A percentile compares a stretch with the other conserved stretches of the same genome.
Evolutionary conservation across 768 basidiomycete species (phyloP).

Genomic region (Boletus pseudo-olivaceus): DNA sequence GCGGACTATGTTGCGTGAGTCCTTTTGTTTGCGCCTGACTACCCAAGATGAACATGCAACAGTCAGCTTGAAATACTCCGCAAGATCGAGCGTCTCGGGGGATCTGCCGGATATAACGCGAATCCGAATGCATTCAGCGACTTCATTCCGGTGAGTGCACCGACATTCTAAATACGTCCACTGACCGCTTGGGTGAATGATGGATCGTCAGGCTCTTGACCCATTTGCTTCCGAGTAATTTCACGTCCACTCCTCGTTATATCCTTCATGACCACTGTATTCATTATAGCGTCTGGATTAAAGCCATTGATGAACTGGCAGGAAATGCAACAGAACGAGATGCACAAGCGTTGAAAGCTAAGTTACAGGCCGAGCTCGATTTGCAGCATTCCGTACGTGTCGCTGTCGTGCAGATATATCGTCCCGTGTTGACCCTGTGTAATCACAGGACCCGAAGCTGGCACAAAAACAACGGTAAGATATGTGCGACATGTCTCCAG

Average conservation of each 20-base stretch:
- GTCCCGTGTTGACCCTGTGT: background rate
- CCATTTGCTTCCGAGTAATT: background rate
- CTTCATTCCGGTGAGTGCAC: background rate
- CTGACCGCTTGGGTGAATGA: background rate
- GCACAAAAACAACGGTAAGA: constrained; percentile 2
- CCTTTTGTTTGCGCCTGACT: background rate
- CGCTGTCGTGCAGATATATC: no score
- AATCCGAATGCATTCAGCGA: background rate
- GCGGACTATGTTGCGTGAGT: background rate
- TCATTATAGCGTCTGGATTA: background rate
- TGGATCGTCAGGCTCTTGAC: background rate
- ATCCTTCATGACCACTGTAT: background rate
- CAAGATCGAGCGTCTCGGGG: constrained; percentile 1
- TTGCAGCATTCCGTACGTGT: background rate
- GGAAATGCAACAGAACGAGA: background rate
- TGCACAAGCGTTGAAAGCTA: background rate
- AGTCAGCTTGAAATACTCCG: background rate
- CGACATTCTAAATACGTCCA: background rate
- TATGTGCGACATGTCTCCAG: background rate
- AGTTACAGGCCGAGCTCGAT: background rate
- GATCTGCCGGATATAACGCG: background rate
- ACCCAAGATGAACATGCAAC: background rate
- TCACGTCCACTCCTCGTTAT: background rate
- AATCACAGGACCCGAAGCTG: background rate
- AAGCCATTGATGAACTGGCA: background rate